Percentiles rank a stretch among this genome's conserved stretches.
These are phyloP conservation scores for Lactarius sp. DNA, from an alignment of 768 basidiomycete species.

Conservation along the genomic window DNA sequence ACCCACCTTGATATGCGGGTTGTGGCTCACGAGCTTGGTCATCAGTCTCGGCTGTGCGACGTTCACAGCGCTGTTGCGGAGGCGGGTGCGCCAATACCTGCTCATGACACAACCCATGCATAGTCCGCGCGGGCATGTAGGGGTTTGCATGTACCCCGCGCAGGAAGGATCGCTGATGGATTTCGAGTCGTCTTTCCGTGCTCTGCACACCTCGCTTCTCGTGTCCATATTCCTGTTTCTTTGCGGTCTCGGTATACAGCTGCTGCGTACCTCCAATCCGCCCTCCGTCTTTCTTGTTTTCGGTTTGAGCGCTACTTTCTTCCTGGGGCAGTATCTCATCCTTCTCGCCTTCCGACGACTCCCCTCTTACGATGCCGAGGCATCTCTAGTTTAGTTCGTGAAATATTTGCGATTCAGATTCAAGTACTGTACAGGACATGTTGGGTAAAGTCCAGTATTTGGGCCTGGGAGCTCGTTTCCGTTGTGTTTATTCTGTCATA, in stretches of 20 bases:
- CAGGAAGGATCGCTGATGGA: neutral
- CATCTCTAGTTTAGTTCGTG: neutral
- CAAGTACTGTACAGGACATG: neutral
- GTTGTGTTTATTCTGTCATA: neutral
- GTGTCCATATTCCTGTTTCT: slow-evolving; percentile 6
- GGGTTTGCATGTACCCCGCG: neutral
- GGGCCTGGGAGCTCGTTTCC: neutral
- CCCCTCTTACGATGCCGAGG: neutral
- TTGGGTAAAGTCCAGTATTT: neutral
- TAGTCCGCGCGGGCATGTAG: neutral
- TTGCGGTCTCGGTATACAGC: neutral
- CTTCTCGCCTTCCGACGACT: neutral
- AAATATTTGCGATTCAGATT: neutral
- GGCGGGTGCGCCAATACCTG: neutral
- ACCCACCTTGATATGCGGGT: neutral
- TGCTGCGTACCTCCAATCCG: neutral
- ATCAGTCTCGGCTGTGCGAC: slow-evolving; percentile 2
- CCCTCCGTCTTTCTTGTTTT: neutral
- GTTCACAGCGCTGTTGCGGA: neutral
- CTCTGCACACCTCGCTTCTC: neutral
- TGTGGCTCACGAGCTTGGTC: slow-evolving; percentile 9
- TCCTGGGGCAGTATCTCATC: slow-evolving; percentile 5
- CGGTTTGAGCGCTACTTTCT: neutral
- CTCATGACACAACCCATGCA: neutral
- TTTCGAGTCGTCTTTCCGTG: neutral